phyloP scores from a whole-genome alignment of 2,329 filamentous ascomycete genomes.

The Xylaria multiplex region DNA sequence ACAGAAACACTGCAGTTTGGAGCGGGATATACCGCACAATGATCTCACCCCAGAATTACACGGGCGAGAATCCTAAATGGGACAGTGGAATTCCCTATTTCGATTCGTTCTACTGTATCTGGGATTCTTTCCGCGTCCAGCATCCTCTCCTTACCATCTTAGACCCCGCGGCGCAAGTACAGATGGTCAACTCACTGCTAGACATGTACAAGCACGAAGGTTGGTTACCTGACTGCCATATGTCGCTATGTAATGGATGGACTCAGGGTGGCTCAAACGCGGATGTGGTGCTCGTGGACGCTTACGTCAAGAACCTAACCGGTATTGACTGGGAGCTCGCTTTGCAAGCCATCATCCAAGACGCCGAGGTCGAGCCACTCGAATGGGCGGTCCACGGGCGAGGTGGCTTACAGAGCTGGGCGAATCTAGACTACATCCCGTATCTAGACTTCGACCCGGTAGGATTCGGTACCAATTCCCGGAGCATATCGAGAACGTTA shows the following conservation, averaged over 20 bases:
- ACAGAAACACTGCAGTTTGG: slow-evolving; percentile 56
- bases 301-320: slow-evolving; percentile 69
- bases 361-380: slow-evolving; percentile 68
- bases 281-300: slow-evolving; percentile 70
- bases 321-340: slow-evolving; percentile 69
- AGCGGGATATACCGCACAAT: slow-evolving; percentile 69
- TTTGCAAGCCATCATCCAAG: slow-evolving; percentile 71
- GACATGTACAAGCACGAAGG: slow-evolving; percentile 73
- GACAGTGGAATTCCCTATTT: slow-evolving; percentile 70
- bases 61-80: slow-evolving; percentile 72
- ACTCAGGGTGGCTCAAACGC: slow-evolving; percentile 75
- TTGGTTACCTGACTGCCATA: slow-evolving; percentile 74
- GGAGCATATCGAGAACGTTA: slow-evolving; percentile 73
- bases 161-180: slow-evolving; percentile 67
- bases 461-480: slow-evolving; percentile 69
- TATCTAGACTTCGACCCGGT: slow-evolving; percentile 68
- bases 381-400: slow-evolving; percentile 73
- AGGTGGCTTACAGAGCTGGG: slow-evolving; percentile 74
- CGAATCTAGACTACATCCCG: slow-evolving; percentile 71
- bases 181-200: slow-evolving; percentile 71
- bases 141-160: slow-evolving; percentile 72
- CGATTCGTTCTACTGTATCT: slow-evolving; percentile 67
- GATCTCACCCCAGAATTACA: slow-evolving; percentile 74
- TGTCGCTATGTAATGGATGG: slow-evolving; percentile 73
- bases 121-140: slow-evolving; percentile 71